Percentiles rank a stretch among this genome's conserved stretches.
Conservation (phyloP, 805 yeast genomes). For the Candida alai region DNA sequence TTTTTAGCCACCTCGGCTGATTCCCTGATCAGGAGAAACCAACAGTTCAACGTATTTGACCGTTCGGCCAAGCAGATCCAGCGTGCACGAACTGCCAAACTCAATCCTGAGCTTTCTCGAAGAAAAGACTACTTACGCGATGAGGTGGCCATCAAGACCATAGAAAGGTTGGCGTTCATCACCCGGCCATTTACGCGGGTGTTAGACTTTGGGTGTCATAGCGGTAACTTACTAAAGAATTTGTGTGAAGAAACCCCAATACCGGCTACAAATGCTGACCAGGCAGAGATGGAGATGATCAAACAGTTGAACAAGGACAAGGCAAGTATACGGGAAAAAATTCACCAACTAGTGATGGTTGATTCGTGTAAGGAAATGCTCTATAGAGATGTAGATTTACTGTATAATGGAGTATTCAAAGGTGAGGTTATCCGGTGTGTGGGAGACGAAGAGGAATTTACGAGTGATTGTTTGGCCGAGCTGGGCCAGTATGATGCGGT, state of each 20-base stretch:
- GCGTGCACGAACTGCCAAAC: conserved; percentile 46
- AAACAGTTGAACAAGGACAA: conserved; percentile 50
- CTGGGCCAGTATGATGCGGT: conserved; percentile 60
- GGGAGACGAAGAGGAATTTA: conserved; percentile 66
- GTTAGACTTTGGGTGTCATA: conserved; percentile 70
- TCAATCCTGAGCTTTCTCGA: conserved; percentile 42
- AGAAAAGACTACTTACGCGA: conserved; percentile 70
- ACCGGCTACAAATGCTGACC: conserved; percentile 20
- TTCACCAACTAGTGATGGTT: conserved; percentile 57
- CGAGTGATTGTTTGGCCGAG: conserved; percentile 34
- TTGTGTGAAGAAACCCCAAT: conserved; percentile 21
- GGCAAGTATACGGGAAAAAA: conserved; percentile 46
- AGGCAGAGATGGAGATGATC: conserved; percentile 36
- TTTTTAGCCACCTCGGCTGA: conserved; percentile 25
- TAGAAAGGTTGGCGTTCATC: conserved; percentile 72
- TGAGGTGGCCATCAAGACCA: conserved; percentile 68
- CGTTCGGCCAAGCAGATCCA: conserved; percentile 60
- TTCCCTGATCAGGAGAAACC: conserved; percentile 10
- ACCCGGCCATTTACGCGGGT: conserved; percentile 57
- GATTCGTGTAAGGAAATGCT: conserved; percentile 58
- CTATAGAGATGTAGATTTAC: conserved; percentile 42
- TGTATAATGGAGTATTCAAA: conserved; percentile 39
- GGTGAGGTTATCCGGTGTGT: conserved; percentile 48
- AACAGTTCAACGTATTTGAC: conserved; percentile 51
- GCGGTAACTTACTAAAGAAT: conserved; percentile 56